phyloP scores from a whole-genome alignment of 2,329 filamentous ascomycete species.

The Sporothrix phasma region DNA sequence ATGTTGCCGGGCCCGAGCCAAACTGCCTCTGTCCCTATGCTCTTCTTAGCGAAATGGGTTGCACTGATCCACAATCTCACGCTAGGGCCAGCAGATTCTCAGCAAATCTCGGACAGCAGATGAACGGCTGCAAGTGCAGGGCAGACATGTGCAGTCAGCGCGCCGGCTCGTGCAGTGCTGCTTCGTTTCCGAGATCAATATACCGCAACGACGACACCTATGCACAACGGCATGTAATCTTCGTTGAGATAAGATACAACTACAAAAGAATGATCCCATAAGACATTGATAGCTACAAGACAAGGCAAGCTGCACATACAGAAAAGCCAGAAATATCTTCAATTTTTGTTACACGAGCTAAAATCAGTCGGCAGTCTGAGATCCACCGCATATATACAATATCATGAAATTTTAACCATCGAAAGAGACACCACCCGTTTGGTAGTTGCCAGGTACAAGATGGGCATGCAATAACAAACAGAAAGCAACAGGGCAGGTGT shows the following conservation, averaged over 20 bases:
- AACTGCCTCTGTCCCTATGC: conserved; percentile 36
- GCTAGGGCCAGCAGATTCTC: conserved; percentile 19
- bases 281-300: not conserved
- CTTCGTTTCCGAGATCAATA: conserved; percentile 17
- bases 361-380: not conserved
- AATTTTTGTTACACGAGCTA: not conserved
- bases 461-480: not conserved
- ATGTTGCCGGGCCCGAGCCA: conserved; percentile 24
- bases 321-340: not conserved
- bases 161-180: conserved; percentile 34
- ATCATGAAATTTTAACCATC: not conserved
- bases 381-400: not conserved
- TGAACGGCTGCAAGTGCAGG: conserved; percentile 22
- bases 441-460: too few relatives aligned
- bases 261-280: not conserved
- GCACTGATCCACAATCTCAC: not conserved
- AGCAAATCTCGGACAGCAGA: conserved; percentile 50
- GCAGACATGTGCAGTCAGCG: conserved; percentile 22
- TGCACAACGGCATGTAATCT: not conserved
- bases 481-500: not conserved
- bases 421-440: too few relatives aligned
- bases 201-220: not conserved
- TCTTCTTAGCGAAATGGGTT: too few relatives aligned
- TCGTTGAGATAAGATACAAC: not conserved
- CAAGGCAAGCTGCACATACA: not conserved